A percentile compares a stretch with the other conserved stretches of the same genome.
Conservation (phyloP, 768 basidiomycete species). For the Suillus weaverae region DNA sequence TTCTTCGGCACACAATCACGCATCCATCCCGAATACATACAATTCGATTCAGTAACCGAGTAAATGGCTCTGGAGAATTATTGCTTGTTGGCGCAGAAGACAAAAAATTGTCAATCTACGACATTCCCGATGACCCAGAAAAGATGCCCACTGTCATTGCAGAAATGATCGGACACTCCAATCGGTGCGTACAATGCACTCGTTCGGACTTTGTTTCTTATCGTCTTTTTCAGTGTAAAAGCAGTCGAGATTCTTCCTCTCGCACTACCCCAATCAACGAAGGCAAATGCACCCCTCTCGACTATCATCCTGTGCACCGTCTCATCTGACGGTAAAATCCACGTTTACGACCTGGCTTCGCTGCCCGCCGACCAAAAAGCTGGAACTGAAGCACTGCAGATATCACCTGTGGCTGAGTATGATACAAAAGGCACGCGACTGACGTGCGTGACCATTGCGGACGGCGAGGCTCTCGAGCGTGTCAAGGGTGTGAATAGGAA, state of each 20-base stretch:
- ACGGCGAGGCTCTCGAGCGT: constrained; percentile 38
- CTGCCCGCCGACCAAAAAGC: constrained; percentile 36
- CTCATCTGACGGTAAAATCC: constrained; percentile 88
- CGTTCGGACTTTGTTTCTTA: not conserved
- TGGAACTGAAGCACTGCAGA: constrained; percentile 26
- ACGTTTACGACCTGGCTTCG: constrained; percentile 67
- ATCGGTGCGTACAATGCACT: constrained; percentile 56
- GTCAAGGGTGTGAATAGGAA: constrained; percentile 29
- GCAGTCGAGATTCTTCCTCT: constrained; percentile 69
- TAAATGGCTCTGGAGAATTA: constrained; percentile 59
- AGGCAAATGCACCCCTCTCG: constrained; percentile 27
- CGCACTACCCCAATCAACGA: constrained; percentile 44
- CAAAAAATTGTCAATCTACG: constrained; percentile 81
- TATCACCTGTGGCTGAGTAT: constrained; percentile 64
- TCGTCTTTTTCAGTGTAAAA: constrained; percentile 62
- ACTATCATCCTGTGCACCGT: constrained; percentile 73
- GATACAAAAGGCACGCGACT: constrained; percentile 86
- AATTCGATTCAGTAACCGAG: constrained; percentile 68
- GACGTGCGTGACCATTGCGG: constrained; percentile 69
- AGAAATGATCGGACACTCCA: constrained; percentile 75
- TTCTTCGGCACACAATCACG: constrained; percentile 64
- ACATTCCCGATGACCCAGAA: constrained; percentile 47
- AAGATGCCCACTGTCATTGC: constrained; percentile 61
- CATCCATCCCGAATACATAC: constrained; percentile 88
- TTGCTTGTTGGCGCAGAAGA: constrained; percentile 89